Percentiles rank a stretch among this genome's conserved stretches.
Conservation (phyloP, 2,329 filamentous ascomycete species). For the Alternaria atra region DNA sequence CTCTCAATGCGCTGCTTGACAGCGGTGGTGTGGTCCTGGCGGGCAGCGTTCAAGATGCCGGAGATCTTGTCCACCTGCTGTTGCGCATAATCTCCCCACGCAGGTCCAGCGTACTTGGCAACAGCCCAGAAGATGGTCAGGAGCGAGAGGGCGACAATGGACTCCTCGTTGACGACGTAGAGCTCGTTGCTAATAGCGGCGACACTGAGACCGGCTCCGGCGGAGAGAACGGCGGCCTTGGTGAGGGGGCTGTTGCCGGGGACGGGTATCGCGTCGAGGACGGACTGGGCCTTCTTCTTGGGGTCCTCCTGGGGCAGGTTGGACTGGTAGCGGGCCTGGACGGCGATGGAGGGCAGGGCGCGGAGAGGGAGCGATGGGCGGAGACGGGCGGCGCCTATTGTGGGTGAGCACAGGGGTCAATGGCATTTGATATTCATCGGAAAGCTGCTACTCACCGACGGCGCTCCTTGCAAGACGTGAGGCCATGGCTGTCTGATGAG, state of each 20-base stretch:
- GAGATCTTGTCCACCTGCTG: conserved; percentile 90
- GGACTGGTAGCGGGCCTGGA: conserved; percentile 75
- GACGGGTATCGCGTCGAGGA: conserved; percentile 90
- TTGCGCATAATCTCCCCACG: conserved; percentile 93
- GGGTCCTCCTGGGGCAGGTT: conserved; percentile 86
- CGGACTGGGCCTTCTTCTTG: conserved; percentile 95
- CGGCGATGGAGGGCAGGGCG: conserved; percentile 76
- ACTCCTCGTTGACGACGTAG: conserved; percentile 99
- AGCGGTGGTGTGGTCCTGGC: conserved; percentile 92
- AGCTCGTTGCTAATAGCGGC: conserved; percentile 99
- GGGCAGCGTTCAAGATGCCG: conserved; percentile 91
- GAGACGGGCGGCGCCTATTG: conserved; percentile 85
- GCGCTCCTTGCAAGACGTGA: conserved; percentile 96
- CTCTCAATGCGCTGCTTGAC: conserved; percentile 94
- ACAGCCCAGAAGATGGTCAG: conserved; percentile 91
- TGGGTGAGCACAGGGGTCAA: conserved; percentile 51
- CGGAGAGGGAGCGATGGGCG: conserved; percentile 78
- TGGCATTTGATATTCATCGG: conserved; percentile 46
- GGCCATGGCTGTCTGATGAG: conserved; percentile 79
- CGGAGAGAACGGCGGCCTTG: conserved; percentile 97
- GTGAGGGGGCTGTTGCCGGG: conserved; percentile 91
- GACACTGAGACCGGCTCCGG: conserved; percentile 86
- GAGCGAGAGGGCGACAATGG: conserved; percentile 90
- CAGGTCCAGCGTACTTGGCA: conserved; percentile 91
- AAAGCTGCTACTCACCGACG: conserved; percentile 74